Percentiles rank a stretch among this genome's conserved stretches.
These are phyloP conservation scores for Fragosphaeria purpurea DNA, from an alignment of 2,329 filamentous ascomycete genomes.

Conservation along the genomic window DNA sequence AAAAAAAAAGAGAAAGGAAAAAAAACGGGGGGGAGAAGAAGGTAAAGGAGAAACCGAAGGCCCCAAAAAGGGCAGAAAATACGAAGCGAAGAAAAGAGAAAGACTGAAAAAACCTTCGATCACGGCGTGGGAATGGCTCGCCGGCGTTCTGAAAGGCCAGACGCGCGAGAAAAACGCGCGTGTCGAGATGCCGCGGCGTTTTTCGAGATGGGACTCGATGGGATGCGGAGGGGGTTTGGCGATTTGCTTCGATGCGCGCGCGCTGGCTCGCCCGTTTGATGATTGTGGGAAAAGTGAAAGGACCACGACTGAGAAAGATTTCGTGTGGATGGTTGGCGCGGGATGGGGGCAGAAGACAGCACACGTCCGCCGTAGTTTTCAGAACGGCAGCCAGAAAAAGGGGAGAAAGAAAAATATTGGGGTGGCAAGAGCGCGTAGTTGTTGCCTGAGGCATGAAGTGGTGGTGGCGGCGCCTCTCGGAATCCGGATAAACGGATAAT, in stretches of 20 bases:
- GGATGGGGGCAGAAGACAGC: conserved; percentile 17
- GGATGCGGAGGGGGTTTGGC: conserved; percentile 46
- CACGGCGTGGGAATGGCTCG: neutral
- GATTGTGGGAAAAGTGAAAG: conserved; percentile 35
- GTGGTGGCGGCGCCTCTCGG: neutral
- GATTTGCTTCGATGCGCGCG: conserved; percentile 55
- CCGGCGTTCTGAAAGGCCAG: conserved; percentile 26
- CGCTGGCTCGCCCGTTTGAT: conserved; percentile 33
- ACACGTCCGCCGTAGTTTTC: conserved; percentile 31
- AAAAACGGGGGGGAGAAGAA: neutral
- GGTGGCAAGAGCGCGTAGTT: conserved; percentile 1
- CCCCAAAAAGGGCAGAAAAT: neutral
- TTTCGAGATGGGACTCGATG: conserved; percentile 49
- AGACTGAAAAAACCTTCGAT: conserved; percentile 5
- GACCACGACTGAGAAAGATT: conserved; percentile 39
- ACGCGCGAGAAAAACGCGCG: conserved; percentile 43
- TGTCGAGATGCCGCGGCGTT: conserved; percentile 38
- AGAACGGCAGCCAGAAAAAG: conserved; percentile 23
- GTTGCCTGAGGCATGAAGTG: conserved; percentile 19
- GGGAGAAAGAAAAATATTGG: conserved; percentile 2
- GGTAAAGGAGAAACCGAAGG: neutral
- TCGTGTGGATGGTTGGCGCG: conserved; percentile 37
- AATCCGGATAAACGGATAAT: too few species aligned
- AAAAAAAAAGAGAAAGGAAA: conserved; percentile 1
- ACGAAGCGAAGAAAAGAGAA: conserved; percentile 9